phyloP scores from a whole-genome alignment of 2,329 filamentous ascomycete species.

The Magnaporthiopsis poae region DNA sequence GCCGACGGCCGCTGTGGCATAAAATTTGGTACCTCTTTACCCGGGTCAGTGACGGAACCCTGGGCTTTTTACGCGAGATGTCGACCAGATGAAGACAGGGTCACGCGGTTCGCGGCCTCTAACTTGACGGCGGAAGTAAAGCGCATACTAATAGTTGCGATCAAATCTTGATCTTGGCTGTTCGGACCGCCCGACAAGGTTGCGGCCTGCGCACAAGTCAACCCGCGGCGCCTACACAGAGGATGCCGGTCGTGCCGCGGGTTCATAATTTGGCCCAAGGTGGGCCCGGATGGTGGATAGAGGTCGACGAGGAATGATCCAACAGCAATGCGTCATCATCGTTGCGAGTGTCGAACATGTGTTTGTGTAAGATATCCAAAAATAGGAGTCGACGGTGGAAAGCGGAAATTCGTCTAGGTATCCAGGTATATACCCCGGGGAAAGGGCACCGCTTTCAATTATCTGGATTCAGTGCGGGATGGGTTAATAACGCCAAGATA shows the following conservation, averaged over 20 bases:
- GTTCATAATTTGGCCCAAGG: neutral
- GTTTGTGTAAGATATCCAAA: neutral
- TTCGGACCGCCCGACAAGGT: no score
- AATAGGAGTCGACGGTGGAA: neutral
- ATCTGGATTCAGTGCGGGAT: neutral
- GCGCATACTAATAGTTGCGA: neutral
- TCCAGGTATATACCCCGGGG: no score
- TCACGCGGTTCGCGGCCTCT: no score
- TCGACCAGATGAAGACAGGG: no score
- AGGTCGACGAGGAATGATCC: neutral
- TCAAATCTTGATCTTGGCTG: neutral
- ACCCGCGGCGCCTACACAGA: no score
- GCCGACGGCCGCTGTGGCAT: no score
- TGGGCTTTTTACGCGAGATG: no score
- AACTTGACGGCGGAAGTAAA: no score
- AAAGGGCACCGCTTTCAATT: no score
- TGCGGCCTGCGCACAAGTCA: no score
- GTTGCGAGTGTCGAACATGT: neutral
- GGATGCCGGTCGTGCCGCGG: neutral
- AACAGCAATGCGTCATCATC: neutral
- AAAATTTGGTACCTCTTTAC: no score
- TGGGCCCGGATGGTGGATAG: neutral
- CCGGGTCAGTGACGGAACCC: no score
- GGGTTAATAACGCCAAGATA: neutral
- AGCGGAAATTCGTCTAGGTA: neutral